These are phyloP conservation scores for Salix dunnii DNA, from an alignment of 345 rosid species.

Conservation along the genomic window DNA sequence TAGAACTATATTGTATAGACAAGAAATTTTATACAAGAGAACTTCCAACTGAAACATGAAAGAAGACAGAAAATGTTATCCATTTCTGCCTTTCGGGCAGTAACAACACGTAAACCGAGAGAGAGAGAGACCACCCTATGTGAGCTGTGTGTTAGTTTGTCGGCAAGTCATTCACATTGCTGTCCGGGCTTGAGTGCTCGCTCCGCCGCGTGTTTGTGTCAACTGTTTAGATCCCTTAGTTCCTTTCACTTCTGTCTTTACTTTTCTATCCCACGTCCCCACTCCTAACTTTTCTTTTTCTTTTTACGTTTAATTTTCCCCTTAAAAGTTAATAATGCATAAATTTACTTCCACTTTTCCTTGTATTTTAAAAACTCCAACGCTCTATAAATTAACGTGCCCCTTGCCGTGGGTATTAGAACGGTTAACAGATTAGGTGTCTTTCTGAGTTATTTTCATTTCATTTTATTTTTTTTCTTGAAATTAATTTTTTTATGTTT, in stretches of 20 bases:
- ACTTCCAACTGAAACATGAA: background rate
- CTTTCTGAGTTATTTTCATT: no score
- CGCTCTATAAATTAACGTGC: no score
- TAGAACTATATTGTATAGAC: background rate
- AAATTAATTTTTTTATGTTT: no score
- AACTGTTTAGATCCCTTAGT: background rate
- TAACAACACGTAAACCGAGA: background rate
- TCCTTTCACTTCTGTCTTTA: background rate
- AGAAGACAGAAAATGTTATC: background rate
- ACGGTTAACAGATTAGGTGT: no score
- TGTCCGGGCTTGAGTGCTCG: conserved; percentile 28
- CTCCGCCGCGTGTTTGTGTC: conserved; percentile 42
- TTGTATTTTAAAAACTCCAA: no score
- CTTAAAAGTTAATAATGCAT: no score
- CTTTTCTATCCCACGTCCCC: no score
- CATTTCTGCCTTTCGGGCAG: background rate
- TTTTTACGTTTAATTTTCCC: no score
- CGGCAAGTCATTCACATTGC: conserved; percentile 4
- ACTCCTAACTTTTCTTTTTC: no score
- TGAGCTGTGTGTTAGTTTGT: background rate
- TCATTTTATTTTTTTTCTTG: no score
- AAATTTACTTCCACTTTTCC: no score
- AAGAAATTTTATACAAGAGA: background rate
- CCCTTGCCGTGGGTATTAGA: no score
- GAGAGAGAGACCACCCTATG: background rate